Conservation (phyloP, 2,329 filamentous ascomycete species). For the Bipolaris gigantea region DNA sequence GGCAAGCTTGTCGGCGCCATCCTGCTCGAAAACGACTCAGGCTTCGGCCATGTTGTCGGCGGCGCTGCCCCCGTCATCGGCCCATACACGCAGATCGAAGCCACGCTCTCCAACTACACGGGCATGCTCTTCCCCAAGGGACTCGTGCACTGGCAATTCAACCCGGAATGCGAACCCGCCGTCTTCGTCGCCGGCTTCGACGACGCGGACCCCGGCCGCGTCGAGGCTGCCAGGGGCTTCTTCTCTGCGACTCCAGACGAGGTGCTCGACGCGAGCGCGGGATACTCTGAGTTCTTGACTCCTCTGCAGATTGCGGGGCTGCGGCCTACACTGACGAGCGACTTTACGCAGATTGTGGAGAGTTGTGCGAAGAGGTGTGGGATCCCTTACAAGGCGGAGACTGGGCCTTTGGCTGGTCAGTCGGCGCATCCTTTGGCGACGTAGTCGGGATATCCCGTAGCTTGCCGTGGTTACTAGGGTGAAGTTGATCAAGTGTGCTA, state of each 20-base stretch:
- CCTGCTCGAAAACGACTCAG: slow-evolving; percentile 43
- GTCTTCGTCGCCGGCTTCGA: slow-evolving; percentile 46
- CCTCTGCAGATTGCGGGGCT: slow-evolving; percentile 18
- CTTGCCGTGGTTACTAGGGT: neutral
- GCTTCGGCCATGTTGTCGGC: slow-evolving; percentile 22
- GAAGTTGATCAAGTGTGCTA: too few species aligned
- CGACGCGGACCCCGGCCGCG: slow-evolving; percentile 41
- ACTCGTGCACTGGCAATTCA: slow-evolving; percentile 49
- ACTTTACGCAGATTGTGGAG: slow-evolving; percentile 22
- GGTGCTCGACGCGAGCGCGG: slow-evolving; percentile 18
- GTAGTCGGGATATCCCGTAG: neutral
- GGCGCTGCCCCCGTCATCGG: slow-evolving; percentile 18
- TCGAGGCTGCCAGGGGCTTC: slow-evolving; percentile 39
- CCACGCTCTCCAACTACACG: slow-evolving; percentile 42
- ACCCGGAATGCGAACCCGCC: slow-evolving; percentile 45
- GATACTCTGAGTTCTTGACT: slow-evolving; percentile 22
- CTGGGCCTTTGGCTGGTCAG: neutral
- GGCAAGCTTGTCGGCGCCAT: slow-evolving; percentile 43
- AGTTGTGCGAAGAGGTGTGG: slow-evolving; percentile 26
- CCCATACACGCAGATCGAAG: slow-evolving; percentile 35
- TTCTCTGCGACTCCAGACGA: slow-evolving; percentile 28
- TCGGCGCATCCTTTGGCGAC: too few species aligned
- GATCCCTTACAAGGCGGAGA: slow-evolving; percentile 13
- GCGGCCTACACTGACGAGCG: slow-evolving; percentile 17
- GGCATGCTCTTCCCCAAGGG: slow-evolving; percentile 47